Base-by-base conservation (phyloP, 108 stramenopile species). In the Skeletonema costatum region DNA sequence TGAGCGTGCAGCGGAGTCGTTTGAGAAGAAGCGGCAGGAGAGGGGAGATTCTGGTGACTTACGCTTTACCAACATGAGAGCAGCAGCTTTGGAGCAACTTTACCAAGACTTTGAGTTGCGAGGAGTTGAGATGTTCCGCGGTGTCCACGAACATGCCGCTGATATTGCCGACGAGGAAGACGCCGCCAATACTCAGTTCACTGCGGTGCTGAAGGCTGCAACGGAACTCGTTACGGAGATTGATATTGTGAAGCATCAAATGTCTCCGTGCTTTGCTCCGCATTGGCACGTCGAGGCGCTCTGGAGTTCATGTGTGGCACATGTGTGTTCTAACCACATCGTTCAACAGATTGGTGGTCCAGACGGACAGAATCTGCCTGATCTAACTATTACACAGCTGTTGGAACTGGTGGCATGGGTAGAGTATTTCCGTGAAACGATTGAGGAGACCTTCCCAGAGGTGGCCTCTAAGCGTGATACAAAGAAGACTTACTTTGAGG, bases 391-490 rank as follows among this genome's bases (percentile, higher is more conserved):
- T 32, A 90, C 94, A 4, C 94, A 96, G 73, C 74, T 96, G 31
- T 74, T 96, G n/a, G 94, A 96, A 76, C 66, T 96, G 42, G 92
- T 96, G 19, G 94, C 94, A 17, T 96, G 92, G 90, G 89, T 96
- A 8, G 94, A 96, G 32, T 89, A 75, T 64, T 96, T 96, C 70
- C 87, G 91, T 38, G 92, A 93, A 83, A 90, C 88, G 14, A 89
- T 96, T 36, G 92, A 96, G 83, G 94, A 96, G 51, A 78, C 90
- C n/a, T 96, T 96, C 71, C 91, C 92, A 11, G 87, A 90, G 58
- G 84, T 96, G 51, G 87, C 78, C 14, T 58, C 78, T 21, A 86
- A 85, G 76, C 78, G 66, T 56, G 82, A 84, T 71, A 85, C 92
- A 25, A 84, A 90, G 73, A 90, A 90, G 77, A 87, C 90, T 3